Base-by-base conservation (phyloP, 768 basidiomycete genomes). In the Cystoderma amianthinum region DNA sequence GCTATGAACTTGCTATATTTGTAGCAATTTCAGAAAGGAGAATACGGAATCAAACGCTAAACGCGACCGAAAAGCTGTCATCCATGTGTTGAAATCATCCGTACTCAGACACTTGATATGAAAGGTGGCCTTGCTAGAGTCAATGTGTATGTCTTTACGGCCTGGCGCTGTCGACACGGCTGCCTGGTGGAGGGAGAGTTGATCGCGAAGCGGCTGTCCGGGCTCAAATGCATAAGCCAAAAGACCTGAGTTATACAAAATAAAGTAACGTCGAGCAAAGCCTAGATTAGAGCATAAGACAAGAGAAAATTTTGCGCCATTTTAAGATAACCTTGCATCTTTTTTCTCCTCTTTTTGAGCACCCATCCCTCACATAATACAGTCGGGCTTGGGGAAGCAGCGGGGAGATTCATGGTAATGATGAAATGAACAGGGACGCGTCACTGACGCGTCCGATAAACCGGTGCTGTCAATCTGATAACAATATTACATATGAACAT, bases 341-440 rank as follows among this genome's bases (percentile, higher is more conserved):
- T 87, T 71, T 87, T 89, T 48, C 88, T 68, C 50, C 88, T 69
- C 63, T 92, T 92, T 67, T 91, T 91, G 46, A 91, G 68, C 4
- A 90, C 63, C 86, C 86, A 91, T 64, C 88, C 88, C 51, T 85
- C 72, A 38, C 63, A 69, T 3, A 84, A 47, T 38, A 78, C 54
- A 21, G 50, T 52, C 18, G 57, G 45, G 18, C 38, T 41, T 20
- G 44, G 39, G 45, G 41, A 50, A 38, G 39, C 41, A 34, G 38
- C n/a, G n/a, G n/a, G n/a, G n/a, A n/a, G n/a, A n/a, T n/a, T n/a
- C n/a, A n/a, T n/a, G n/a, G n/a, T n/a, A n/a, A n/a, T n/a, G n/a
- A n/a, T n/a, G n/a, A n/a, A n/a, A n/a, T n/a, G n/a, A n/a, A n/a
- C n/a, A n/a, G n/a, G n/a, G n/a, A n/a, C n/a, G n/a, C n/a, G n/a